These are phyloP conservation scores for Pestalotiopsis sp. DNA, from an alignment of 2,329 filamentous ascomycete genomes.

Conservation along the genomic window DNA sequence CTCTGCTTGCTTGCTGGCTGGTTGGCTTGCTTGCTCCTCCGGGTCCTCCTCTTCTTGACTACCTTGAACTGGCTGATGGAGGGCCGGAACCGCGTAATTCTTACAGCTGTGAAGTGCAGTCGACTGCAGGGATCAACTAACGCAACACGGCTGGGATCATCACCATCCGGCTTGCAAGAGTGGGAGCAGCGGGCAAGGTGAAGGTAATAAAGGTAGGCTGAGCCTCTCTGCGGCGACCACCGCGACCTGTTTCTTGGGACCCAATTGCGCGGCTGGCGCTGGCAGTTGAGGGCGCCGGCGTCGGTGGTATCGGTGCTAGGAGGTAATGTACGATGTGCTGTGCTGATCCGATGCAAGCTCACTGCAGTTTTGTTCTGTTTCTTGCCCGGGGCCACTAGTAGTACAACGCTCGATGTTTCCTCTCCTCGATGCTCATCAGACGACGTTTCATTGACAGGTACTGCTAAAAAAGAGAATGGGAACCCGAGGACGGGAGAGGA, in stretches of 20 bases:
- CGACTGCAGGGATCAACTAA: conserved; percentile 11
- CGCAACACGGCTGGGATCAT: conserved; percentile 13
- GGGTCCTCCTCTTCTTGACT: not conserved
- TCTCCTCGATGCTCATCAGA: not conserved
- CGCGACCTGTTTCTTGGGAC: not conserved
- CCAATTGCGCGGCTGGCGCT: not conserved
- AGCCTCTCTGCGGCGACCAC: not conserved
- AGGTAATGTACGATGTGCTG: not conserved
- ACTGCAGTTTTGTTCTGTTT: not conserved
- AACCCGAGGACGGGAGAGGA: not conserved
- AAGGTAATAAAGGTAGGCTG: not conserved
- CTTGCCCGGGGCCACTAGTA: not conserved
- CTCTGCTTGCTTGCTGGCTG: not conserved
- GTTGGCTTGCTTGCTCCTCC: not conserved
- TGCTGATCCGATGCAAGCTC: conserved; percentile 3
- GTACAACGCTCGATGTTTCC: not conserved
- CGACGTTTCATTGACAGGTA: not conserved
- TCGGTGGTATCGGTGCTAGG: not conserved
- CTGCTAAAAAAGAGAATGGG: not conserved
- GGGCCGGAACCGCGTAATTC: conserved; percentile 7
- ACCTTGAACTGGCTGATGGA: not conserved
- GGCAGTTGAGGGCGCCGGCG: not conserved
- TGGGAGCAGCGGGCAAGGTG: not conserved
- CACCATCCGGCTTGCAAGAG: conserved; percentile 2
- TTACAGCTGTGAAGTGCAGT: conserved; percentile 8